Evolutionary conservation across 2,329 filamentous ascomycete species (phyloP).

Genomic region (Phoma sp.): DNA sequence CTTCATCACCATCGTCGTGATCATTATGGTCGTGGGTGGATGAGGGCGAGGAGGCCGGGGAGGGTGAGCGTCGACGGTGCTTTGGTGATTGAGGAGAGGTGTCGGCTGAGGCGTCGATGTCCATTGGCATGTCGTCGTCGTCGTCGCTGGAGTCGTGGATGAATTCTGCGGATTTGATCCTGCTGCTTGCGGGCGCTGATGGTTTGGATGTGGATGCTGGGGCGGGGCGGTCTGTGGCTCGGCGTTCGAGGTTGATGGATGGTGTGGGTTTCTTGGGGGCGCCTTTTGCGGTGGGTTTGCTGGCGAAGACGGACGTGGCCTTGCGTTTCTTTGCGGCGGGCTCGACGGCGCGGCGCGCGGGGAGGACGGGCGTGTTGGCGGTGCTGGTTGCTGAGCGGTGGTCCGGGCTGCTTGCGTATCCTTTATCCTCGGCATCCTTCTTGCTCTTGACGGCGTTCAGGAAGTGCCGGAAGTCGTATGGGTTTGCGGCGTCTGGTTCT

Average conservation of each 20-base stretch:
- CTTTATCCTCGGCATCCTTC: slow-evolving; percentile 42
- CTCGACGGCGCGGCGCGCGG: slow-evolving; percentile 6
- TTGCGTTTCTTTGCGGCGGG: slow-evolving; percentile 39
- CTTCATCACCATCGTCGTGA: slow-evolving; percentile 35
- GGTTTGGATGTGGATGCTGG: slow-evolving; percentile 25
- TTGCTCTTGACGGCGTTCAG: slow-evolving; percentile 43
- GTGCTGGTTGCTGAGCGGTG: slow-evolving; percentile 10
- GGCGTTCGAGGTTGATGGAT: slow-evolving; percentile 47
- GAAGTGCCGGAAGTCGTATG: slow-evolving; percentile 60
- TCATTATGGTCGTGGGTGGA: slow-evolving; percentile 30
- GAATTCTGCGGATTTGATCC: slow-evolving; percentile 44
- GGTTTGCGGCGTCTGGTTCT: slow-evolving; percentile 54
- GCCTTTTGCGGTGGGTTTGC: slow-evolving; percentile 25
- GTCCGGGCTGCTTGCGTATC: slow-evolving; percentile 39
- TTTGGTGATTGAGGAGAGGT: neutral
- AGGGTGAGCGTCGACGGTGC: neutral
- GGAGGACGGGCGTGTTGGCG: neutral
- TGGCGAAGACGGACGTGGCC: slow-evolving; percentile 21
- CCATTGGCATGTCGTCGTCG: no score
- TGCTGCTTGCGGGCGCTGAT: slow-evolving; percentile 24
- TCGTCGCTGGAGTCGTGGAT: slow-evolving; percentile 35
- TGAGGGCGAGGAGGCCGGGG: no score
- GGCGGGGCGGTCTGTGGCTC: slow-evolving; percentile 34
- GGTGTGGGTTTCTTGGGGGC: slow-evolving; percentile 35
- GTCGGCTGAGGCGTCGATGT: slow-evolving; percentile 20